A percentile compares a stretch with the other conserved stretches of the same genome.
These are phyloP conservation scores for Ustilago trichophora DNA, from an alignment of 1,284 basidiomycete species.

Conservation along the genomic window DNA sequence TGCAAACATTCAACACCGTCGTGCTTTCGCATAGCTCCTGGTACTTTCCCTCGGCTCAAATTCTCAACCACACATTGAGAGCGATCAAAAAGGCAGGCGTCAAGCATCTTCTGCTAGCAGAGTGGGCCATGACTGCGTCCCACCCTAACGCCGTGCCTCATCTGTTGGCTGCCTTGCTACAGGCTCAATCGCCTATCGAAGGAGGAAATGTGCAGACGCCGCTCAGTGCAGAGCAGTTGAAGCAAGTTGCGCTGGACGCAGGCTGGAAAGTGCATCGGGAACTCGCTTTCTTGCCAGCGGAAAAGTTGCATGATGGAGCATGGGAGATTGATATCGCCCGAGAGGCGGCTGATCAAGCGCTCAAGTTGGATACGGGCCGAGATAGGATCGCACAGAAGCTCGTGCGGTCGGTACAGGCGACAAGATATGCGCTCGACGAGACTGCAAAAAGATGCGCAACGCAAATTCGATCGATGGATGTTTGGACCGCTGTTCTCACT, in stretches of 20 bases:
- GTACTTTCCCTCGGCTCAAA: conserved; percentile 18
- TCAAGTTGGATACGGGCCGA: background rate
- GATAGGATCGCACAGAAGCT: conserved; percentile 1
- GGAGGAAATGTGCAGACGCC: conserved; percentile 11
- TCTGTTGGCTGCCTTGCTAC: conserved; percentile 18
- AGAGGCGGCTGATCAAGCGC: conserved; percentile 5
- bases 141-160: conserved; percentile 21
- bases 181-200: conserved; percentile 17
- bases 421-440: conserved; percentile 21
- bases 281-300: conserved; percentile 8
- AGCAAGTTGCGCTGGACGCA: conserved; percentile 1
- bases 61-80: conserved; percentile 6
- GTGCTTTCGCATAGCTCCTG: conserved; percentile 21
- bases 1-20: conserved; percentile 6
- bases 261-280: conserved; percentile 18
- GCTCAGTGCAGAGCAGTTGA: conserved; percentile 15
- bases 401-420: conserved; percentile 12
- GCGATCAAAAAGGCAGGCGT: conserved; percentile 14
- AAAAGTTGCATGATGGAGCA: conserved; percentile 19
- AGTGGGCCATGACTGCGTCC: conserved; percentile 27
- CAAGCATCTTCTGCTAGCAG: conserved; percentile 24
- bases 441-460: conserved; percentile 2
- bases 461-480: conserved; percentile 23
- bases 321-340: conserved; percentile 25
- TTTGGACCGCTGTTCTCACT: conserved; percentile 26